phyloP scores from a whole-genome alignment of 1,139 yeast species.

The Wickerhamomyces sp. region DNA sequence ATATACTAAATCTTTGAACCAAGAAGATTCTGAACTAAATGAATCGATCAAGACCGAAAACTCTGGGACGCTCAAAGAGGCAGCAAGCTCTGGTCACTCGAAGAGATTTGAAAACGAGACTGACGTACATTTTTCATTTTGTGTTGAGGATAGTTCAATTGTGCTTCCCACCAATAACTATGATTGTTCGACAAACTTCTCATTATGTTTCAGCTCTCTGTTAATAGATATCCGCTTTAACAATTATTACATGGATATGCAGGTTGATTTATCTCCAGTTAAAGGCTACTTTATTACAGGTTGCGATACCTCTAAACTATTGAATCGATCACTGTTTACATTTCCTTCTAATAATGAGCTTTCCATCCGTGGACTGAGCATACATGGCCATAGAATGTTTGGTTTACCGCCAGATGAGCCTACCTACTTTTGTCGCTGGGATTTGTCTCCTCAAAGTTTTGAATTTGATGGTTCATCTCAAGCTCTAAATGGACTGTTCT shows the following conservation, averaged over 20 bases:
- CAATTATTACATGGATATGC: constrained; percentile 88
- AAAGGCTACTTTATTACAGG: constrained; percentile 33
- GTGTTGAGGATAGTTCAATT: constrained; percentile 64
- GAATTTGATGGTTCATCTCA: constrained; percentile 47
- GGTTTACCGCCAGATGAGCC: constrained; percentile 89
- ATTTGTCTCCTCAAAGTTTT: constrained; percentile 62
- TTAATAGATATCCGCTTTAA: constrained; percentile 81
- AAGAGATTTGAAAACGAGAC: constrained; percentile 64
- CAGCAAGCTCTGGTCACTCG: constrained; percentile 25
- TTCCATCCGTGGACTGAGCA: constrained; percentile 55
- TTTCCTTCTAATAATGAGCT: constrained; percentile 32
- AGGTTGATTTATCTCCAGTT: constrained; percentile 52
- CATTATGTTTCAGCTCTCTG: constrained; percentile 58
- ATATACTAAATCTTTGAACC: constrained; percentile 10
- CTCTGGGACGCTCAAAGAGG: neutral
- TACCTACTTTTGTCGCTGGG: constrained; percentile 90
- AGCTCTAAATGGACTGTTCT: constrained; percentile 42
- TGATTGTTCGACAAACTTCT: constrained; percentile 57
- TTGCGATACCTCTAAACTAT: constrained; percentile 25
- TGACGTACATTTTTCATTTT: constrained; percentile 70
- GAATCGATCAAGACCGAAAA: neutral
- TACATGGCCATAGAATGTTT: constrained; percentile 88
- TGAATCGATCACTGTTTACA: constrained; percentile 13
- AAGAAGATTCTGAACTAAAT: neutral
- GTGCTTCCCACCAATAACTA: constrained; percentile 72